Percentiles rank a stretch among this genome's conserved stretches.
Conservation (phyloP, 257 asterid genomes). For the Scutellaria baicalensis region DNA sequence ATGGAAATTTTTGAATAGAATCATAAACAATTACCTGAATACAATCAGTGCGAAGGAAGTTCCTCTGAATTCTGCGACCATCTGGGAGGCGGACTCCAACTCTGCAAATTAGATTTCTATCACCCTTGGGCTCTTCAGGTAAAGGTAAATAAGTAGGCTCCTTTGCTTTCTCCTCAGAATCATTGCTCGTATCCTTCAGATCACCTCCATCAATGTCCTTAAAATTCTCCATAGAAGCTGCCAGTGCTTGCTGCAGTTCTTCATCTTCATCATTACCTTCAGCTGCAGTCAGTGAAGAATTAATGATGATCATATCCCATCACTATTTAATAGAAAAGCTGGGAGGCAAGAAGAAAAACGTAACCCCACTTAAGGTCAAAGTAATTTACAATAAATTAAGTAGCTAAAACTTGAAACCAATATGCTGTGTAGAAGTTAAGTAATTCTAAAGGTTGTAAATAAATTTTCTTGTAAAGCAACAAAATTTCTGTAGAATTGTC, state of each 20-base stretch:
- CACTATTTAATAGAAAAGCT: neutral
- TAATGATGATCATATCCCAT: neutral
- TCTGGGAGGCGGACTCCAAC: conserved; percentile 90
- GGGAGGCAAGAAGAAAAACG: neutral
- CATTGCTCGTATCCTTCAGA: conserved; percentile 25
- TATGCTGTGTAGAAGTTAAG: neutral
- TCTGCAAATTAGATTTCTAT: conserved; percentile 61
- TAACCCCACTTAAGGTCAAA: neutral
- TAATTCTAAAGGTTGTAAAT: neutral
- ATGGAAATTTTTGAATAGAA: neutral
- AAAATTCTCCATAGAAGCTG: conserved; percentile 68
- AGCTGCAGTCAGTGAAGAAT: conserved; percentile 31
- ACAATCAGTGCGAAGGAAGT: conserved; percentile 68
- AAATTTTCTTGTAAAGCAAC: neutral
- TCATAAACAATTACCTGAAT: conserved; percentile 47
- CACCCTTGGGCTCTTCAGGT: conserved; percentile 83
- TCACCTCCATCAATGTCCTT: conserved; percentile 25
- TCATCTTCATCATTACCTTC: conserved; percentile 47
- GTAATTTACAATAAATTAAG: neutral
- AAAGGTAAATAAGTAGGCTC: conserved; percentile 58
- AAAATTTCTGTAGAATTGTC: neutral
- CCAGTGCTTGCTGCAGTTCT: conserved; percentile 68
- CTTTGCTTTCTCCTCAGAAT: conserved; percentile 32
- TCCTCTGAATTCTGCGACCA: conserved; percentile 88
- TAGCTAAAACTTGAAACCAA: neutral